These are phyloP conservation scores for Alternaria sp. DNA, from an alignment of 2,329 filamentous ascomycete species.

Conservation along the genomic window DNA sequence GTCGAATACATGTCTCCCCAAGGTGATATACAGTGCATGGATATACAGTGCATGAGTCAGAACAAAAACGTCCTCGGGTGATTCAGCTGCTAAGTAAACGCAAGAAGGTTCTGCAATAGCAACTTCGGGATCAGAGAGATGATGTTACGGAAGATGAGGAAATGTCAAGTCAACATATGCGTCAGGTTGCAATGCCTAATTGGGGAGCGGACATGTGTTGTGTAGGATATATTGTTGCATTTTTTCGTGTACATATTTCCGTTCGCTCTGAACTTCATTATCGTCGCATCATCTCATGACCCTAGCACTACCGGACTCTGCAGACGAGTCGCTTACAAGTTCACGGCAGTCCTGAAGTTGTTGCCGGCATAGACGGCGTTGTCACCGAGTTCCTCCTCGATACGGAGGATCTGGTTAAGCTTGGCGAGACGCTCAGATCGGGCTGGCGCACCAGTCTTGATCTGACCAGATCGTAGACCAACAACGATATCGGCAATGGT, in stretches of 20 bases:
- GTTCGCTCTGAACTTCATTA: slow-evolving; percentile 9
- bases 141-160: not conserved
- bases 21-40: not conserved
- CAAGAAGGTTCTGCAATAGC: not conserved
- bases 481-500: slow-evolving; percentile 98
- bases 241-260: slow-evolving; percentile 10
- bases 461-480: slow-evolving; percentile 94
- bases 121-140: not conserved
- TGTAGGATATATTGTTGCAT: slow-evolving; percentile 6
- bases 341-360: slow-evolving; percentile 90
- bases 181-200: not conserved
- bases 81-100: not conserved
- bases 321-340: slow-evolving; percentile 57
- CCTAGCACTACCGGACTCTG: not conserved
- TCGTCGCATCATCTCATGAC: slow-evolving; percentile 1
- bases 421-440: slow-evolving; percentile 98
- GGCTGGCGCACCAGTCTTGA: slow-evolving; percentile 69
- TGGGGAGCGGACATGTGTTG: not conserved
- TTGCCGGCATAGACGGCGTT: slow-evolving; percentile 89
- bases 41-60: not conserved
- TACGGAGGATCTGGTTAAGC: slow-evolving; percentile 99
- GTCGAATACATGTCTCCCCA: not conserved
- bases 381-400: slow-evolving; percentile 91
- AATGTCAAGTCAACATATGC: not conserved
- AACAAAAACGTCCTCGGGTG: not conserved